Conservation (phyloP, 2,329 filamentous ascomycete genomes). For the Talaromyces sp. region DNA sequence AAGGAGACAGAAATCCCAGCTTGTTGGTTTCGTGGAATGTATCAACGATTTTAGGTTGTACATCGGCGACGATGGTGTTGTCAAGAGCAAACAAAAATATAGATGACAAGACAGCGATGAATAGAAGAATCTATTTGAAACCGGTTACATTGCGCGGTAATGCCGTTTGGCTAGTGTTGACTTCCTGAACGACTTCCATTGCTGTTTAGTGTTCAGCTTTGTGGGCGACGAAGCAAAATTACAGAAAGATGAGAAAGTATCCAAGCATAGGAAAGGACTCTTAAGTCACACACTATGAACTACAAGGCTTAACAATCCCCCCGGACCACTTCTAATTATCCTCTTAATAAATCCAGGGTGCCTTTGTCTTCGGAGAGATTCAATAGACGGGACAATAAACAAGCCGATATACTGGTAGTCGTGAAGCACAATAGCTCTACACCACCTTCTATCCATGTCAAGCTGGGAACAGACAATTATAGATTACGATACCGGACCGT, state of each 20-base stretch:
- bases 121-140: background rate
- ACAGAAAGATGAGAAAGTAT: no score
- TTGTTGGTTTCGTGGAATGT: slow-evolving; percentile 33
- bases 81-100: slow-evolving; percentile 21
- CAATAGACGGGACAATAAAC: background rate
- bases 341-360: background rate
- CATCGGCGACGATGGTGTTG: slow-evolving; percentile 47
- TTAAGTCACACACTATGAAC: background rate
- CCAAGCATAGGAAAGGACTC: background rate
- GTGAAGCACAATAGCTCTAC: no score
- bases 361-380: background rate
- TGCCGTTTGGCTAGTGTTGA: background rate
- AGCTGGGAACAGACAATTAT: no score
- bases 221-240: background rate
- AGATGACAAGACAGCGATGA: background rate
- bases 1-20: slow-evolving; percentile 40
- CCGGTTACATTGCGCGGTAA: background rate
- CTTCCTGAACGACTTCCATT: no score
- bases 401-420: no score
- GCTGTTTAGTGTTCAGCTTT: background rate
- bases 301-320: background rate
- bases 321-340: background rate
- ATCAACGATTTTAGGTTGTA: slow-evolving; percentile 39
- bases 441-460: no score
- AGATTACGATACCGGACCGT: no score